These are phyloP conservation scores for Selenicereus undatus DNA, from an alignment of 148 eudicot genomes.

Conservation along the genomic window DNA sequence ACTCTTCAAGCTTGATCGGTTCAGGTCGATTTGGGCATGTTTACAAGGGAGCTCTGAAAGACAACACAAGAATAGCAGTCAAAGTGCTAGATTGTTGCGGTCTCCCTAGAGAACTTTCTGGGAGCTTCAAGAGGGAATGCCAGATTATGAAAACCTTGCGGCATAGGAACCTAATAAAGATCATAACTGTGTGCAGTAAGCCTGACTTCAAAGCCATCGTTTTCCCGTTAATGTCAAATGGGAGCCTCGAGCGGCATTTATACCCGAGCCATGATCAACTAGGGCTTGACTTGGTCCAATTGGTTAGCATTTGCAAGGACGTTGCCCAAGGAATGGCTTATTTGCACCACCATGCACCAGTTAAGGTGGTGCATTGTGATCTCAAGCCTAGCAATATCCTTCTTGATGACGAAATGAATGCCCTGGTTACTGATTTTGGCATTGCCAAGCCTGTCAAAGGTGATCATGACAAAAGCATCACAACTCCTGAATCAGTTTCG, in stretches of 20 bases:
- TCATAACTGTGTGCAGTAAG: conserved; percentile 62
- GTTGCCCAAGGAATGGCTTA: conserved; percentile 82
- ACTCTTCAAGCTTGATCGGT: conserved; percentile 53
- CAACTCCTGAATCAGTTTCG: conserved; percentile 35
- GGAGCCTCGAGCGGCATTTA: conserved; percentile 74
- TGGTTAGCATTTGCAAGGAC: conserved; percentile 64
- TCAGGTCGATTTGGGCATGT: conserved; percentile 70
- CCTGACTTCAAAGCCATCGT: conserved; percentile 86
- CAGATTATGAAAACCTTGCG: conserved; percentile 52
- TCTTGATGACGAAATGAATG: conserved; percentile 74
- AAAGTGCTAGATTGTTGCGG: conserved; percentile 48
- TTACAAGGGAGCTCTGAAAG: conserved; percentile 62
- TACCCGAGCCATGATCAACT: conserved; percentile 37
- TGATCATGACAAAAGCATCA: conserved; percentile 27
- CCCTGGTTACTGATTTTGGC: conserved; percentile 75
- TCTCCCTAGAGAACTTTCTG: conserved; percentile 28
- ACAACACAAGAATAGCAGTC: conserved; percentile 68
- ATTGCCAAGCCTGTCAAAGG: conserved; percentile 60
- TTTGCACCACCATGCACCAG: conserved; percentile 72
- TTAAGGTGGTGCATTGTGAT: conserved; percentile 77
- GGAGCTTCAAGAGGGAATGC: conserved; percentile 75
- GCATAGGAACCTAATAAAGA: conserved; percentile 68
- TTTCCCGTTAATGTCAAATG: conserved; percentile 73
- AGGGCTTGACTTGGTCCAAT: conserved; percentile 51
- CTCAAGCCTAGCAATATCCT: conserved; percentile 89